Conservation (phyloP, 78 protist species). For the Speleostelium caveatum region DNA sequence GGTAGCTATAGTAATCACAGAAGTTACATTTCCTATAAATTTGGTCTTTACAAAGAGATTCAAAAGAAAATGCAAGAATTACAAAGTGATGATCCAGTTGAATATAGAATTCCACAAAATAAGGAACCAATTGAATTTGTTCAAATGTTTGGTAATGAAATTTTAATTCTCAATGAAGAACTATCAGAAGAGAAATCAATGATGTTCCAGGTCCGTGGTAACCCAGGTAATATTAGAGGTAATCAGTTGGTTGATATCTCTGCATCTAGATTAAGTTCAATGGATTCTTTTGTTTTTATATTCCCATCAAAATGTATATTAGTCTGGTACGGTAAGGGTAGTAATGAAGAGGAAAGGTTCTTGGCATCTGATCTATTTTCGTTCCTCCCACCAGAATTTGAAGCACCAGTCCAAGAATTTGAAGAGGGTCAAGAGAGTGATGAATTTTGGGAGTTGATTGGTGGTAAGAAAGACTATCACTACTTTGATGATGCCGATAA, state of each 20-base stretch:
- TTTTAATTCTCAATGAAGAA: constrained; percentile 48
- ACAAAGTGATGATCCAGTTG: constrained; percentile 60
- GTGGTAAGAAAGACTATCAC: constrained; percentile 37
- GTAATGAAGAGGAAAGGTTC: constrained; percentile 27
- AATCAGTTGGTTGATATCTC: not conserved
- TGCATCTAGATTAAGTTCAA: constrained; percentile 10
- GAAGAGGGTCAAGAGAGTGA: constrained; percentile 63
- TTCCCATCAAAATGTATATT: constrained; percentile 49
- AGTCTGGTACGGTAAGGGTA: constrained; percentile 55
- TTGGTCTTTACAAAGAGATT: constrained; percentile 68
- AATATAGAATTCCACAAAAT: constrained; percentile 52
- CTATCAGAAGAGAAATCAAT: constrained; percentile 17
- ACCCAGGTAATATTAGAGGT: not conserved
- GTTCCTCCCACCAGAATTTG: constrained; percentile 70
- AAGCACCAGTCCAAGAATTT: constrained; percentile 36
- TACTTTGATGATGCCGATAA: not conserved
- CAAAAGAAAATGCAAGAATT: constrained; percentile 59
- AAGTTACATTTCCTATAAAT: constrained; percentile 46
- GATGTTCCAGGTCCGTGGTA: constrained; percentile 63
- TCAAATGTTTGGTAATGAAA: constrained; percentile 34
- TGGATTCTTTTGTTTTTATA: constrained; percentile 41
- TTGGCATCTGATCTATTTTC: constrained; percentile 63
- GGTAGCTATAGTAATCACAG: constrained; percentile 23
- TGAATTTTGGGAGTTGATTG: constrained; percentile 50
- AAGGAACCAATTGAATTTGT: constrained; percentile 59